Evolutionary conservation across 75 land plant genomes (phyloP), one percentile per base, ranked within the genome.

Genomic region (Selaginella tamariscina): DNA sequence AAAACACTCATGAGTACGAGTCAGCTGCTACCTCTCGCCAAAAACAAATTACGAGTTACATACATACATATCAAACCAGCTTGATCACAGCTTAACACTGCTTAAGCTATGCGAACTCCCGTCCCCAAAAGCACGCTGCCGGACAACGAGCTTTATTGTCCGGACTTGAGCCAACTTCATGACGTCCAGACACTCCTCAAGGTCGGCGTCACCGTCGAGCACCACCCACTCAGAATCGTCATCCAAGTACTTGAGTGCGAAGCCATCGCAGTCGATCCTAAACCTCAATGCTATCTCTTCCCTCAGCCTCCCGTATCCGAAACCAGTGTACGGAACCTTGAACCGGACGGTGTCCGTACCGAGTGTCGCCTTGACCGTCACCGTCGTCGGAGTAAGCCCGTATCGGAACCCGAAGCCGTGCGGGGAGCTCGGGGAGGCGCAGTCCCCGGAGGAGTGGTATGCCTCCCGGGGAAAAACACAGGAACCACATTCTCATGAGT

Each of bases 191-290:
- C 97, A 88, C 63, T 91, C 97, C 28, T 74, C 70, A 30, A 85
- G 69, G 72, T 91, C 97, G 5, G 73, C 89, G 49, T 88, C 89
- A 71, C 94, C 83, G 1, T 84, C 82, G 23, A 91, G 72, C 23
- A 83, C 33, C 24, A 90, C 82, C 96, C 84, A 87, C 44, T 90
- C 91, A 1, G 72, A 71, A 69, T 90, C 91, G 67, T 87, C 96
- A 72, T 87, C 90, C 28, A 90, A 65, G 66, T 90, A 90, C 77
- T 87, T 90, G 30, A 90, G 71, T 63, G 80, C 82, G 69, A 90
- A 87, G 0, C 69, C 76, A 11, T 79, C 81, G 8, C 71, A 33
- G 39, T 79, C 81, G 56, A 90, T 32, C 64, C 83, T 82, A 55
- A 90, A 72, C 70, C 96, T 69, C 64, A 78, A 83, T 11, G 76